Evolutionary conservation across 306 rosid species (phyloP).

Genomic region (Adenanthera pavonina): DNA sequence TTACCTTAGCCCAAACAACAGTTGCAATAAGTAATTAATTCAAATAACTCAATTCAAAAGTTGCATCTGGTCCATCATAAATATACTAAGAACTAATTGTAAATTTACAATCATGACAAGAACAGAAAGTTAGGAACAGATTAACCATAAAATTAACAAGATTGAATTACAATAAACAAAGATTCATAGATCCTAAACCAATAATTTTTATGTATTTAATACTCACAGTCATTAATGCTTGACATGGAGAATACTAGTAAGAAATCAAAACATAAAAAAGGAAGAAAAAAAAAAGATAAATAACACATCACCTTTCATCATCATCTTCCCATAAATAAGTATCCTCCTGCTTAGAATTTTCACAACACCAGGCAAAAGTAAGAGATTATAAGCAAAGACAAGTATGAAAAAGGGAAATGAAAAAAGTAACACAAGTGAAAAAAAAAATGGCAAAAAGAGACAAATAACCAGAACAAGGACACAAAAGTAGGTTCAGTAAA

Average conservation of each 20-base stretch:
- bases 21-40: neutral
- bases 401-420: neutral
- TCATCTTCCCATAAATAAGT: slow-evolving; percentile 98
- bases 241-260: slow-evolving; percentile 2
- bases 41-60: neutral
- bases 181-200: neutral
- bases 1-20: neutral
- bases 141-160: neutral
- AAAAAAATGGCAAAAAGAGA: neutral
- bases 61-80: neutral
- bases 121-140: neutral
- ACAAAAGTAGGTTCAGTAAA: neutral
- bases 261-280: slow-evolving; percentile 10
- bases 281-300: neutral
- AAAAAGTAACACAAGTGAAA: neutral
- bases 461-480: slow-evolving; percentile 19
- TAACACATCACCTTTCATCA: slow-evolving; percentile 75
- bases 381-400: slow-evolving; percentile 34
- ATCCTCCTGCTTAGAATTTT: slow-evolving; percentile 74
- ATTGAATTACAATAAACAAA: neutral
- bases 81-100: neutral
- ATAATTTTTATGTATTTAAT: neutral
- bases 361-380: slow-evolving; percentile 37
- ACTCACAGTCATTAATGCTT: neutral
- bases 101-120: neutral